Evolutionary conservation across 2,329 filamentous ascomycete genomes (phyloP).

Genomic region (Ascochyta fabae): DNA sequence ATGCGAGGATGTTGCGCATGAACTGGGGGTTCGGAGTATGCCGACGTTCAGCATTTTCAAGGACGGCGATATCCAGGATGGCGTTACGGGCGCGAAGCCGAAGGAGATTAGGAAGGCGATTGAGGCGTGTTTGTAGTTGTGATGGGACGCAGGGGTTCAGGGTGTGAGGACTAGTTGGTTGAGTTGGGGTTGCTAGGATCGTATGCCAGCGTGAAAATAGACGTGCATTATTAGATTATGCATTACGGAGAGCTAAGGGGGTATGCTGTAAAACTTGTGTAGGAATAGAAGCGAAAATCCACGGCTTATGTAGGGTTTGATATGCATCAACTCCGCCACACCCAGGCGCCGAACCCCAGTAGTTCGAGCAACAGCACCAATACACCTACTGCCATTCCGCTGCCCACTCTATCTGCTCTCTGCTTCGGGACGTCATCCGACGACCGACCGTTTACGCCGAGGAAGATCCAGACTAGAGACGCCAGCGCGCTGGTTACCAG

Average conservation of each 20-base stretch:
- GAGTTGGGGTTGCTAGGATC: not conserved
- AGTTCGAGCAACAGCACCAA: conserved; percentile 27
- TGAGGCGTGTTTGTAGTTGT: conserved; percentile 26
- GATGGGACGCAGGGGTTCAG: not conserved
- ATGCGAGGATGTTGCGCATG: conserved; percentile 40
- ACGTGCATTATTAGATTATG: too few species aligned
- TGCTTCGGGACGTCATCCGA: conserved; percentile 9
- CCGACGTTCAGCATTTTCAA: conserved; percentile 40
- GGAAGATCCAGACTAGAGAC: conserved; percentile 33
- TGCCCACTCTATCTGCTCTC: conserved; percentile 23
- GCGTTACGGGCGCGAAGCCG: conserved; percentile 29
- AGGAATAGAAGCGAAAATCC: not conserved
- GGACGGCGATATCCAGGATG: conserved; percentile 38
- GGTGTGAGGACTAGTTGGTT: too few species aligned
- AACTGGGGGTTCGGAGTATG: conserved; percentile 37
- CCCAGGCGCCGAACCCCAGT: conserved; percentile 21
- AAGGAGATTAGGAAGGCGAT: conserved; percentile 34
- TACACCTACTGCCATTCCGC: conserved; percentile 29
- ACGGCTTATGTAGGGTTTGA: not conserved
- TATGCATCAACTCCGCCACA: conserved; percentile 17
- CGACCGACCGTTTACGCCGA: conserved; percentile 19
- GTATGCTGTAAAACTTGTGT: not conserved
- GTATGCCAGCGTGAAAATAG: too few species aligned
- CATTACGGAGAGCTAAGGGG: not conserved
- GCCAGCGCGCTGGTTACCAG: conserved; percentile 24